Evolutionary conservation across 495 filamentous ascomycete genomes (phyloP), one percentile per base, ranked within the genome.

Genomic region (Penicillium fimorum): DNA sequence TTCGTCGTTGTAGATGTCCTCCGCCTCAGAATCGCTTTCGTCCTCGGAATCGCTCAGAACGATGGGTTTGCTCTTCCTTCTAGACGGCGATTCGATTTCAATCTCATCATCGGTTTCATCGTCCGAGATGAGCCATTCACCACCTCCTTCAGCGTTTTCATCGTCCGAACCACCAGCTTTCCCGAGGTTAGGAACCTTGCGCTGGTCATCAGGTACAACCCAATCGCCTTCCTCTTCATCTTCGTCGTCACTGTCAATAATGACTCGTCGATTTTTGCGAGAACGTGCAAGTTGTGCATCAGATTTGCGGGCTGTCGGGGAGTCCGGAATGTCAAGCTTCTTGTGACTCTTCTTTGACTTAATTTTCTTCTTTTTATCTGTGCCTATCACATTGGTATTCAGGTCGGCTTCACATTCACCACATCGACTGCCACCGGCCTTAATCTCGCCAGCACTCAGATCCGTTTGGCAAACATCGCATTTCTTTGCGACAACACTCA

Each of bases 401-500:
- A 95, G 70, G 67, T 92, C 87, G 37, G 76, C 74, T 47, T 87
- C 84, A 64, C 91, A 96, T 40, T 88, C 88, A 22, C 65, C 71
- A 69, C 91, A 96, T 52, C 87, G 80, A 56, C 84, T 80, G 15
- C 81, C 76, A 7, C 88, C 88, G 13, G 63, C 72, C 15, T 72
- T 70, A 4, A 78, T 71, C 53, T 89, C 86, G 5, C 79, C 74
- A 43, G 73, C 74, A 22, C 77, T 82, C 20, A 97, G 76, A 9
- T 88, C 82, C 44, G 79, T 79, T 63, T 91, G 84, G 62, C 94
- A 98, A 58, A 96, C 85, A 57, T 97, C 92, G 62, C 94, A 98
- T 53, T 89, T 86, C 75, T 87, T 94, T 0, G 84, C 76, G 65
- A 87, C 79, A 50, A 98, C 87, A 55, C 83, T 89, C 57, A 97